phyloP scores from a whole-genome alignment of 192 early-diverging fungal genomes.

The Borealophlyctis nickersoniae region DNA sequence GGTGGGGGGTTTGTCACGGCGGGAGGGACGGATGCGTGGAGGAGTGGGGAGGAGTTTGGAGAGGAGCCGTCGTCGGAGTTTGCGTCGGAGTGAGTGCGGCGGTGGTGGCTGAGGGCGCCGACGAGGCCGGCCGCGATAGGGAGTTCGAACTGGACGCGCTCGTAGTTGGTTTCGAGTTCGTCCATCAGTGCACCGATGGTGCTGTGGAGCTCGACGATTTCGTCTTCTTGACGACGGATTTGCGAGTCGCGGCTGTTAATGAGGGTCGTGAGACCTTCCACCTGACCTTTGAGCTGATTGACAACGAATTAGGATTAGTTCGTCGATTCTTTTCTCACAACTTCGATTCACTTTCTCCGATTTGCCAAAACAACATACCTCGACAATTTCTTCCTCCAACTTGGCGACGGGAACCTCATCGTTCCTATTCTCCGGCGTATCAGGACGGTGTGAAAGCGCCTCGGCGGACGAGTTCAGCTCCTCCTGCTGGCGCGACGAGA shows the following conservation, averaged over 20 bases:
- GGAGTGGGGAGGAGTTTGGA: neutral
- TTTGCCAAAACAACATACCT: neutral
- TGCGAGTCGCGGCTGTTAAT: neutral
- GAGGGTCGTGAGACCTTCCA: neutral
- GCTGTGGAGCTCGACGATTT: neutral
- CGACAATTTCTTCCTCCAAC: neutral
- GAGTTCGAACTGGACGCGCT: neutral
- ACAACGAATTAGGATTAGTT: neutral
- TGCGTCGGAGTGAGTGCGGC: neutral
- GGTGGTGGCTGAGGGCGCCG: neutral
- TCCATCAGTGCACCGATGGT: constrained; percentile 7
- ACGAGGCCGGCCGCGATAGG: neutral
- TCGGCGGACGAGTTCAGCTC: neutral
- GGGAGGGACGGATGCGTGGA: neutral
- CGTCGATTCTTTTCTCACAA: neutral
- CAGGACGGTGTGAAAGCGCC: too few species aligned
- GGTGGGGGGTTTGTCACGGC: too few species aligned
- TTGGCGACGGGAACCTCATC: too few species aligned
- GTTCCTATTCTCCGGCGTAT: too few species aligned
- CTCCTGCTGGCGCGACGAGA: neutral
- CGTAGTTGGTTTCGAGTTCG: constrained; percentile 12
- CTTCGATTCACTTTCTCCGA: neutral
- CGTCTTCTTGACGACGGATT: neutral
- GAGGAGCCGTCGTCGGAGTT: neutral
- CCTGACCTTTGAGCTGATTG: neutral